A percentile compares a stretch with the other conserved stretches of the same genome.
These are phyloP conservation scores for Cercospora brassicicola DNA, from an alignment of 2,329 filamentous ascomycete genomes.

Conservation along the genomic window DNA sequence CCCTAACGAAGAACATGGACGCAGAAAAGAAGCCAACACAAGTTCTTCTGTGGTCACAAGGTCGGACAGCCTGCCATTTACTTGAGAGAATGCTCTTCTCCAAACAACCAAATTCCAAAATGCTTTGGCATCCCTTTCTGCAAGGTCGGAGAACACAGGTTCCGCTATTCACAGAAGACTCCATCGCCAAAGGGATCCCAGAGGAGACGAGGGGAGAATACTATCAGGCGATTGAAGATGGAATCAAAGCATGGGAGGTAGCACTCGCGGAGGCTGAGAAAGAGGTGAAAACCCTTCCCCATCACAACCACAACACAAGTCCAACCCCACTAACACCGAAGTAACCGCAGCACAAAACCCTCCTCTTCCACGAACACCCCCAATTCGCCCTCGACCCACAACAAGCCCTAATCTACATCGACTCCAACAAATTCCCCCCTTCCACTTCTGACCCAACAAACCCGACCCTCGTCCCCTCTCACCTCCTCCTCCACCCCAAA, in stretches of 20 bases:
- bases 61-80: not conserved
- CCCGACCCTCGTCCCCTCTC: not conserved
- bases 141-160: not conserved
- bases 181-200: not conserved
- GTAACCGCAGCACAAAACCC: slow-evolving; percentile 3
- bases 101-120: not conserved
- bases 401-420: not conserved
- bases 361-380: slow-evolving; percentile 11
- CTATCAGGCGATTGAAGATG: not conserved
- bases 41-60: not conserved
- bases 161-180: not conserved
- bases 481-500: not conserved
- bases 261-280: not conserved
- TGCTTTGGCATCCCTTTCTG: not conserved
- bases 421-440: not conserved
- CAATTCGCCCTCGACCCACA: slow-evolving; percentile 10
- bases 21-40: not conserved
- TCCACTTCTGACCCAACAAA: not conserved
- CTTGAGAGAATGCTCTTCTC: not conserved
- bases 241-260: not conserved
- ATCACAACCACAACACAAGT: not conserved
- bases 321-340: not conserved
- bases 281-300: not conserved
- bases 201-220: not conserved
- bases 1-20: not conserved